Evolutionary conservation across 1,284 basidiomycete species (phyloP).

Genomic region (Pterulicium gracile): DNA sequence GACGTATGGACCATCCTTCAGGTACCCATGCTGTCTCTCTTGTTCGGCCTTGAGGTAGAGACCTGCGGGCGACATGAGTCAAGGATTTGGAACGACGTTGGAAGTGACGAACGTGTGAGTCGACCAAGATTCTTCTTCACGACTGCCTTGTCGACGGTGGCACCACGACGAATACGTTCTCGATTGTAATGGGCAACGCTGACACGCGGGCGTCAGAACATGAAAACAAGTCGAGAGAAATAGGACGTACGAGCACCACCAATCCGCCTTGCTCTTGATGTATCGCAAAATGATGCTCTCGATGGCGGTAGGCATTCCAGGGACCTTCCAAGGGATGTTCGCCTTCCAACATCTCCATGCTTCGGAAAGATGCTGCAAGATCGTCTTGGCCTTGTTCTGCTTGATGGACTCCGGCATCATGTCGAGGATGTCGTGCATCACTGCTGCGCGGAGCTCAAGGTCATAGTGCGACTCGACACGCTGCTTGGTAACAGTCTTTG

Average conservation of each 20-base stretch:
- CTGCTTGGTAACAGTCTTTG: conserved; percentile 98
- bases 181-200: conserved; percentile 90
- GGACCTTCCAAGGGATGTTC: conserved; percentile 97
- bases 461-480: conserved; percentile 98
- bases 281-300: conserved; percentile 99
- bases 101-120: conserved; percentile 54
- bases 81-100: not conserved
- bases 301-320: conserved; percentile 95
- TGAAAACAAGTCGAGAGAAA: not conserved
- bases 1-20: conserved; percentile 96
- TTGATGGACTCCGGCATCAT: conserved; percentile 99
- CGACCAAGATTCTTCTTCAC: conserved; percentile 93
- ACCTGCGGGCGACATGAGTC: conserved; percentile 26
- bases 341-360: conserved; percentile 99
- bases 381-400: conserved; percentile 98
- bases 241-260: conserved; percentile 86
- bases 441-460: conserved; percentile 92
- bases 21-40: conserved; percentile 92
- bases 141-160: conserved; percentile 99
- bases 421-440: conserved; percentile 99
- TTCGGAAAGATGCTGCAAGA: conserved; percentile 94
- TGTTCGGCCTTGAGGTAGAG: conserved; percentile 97
- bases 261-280: conserved; percentile 99
- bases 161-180: conserved; percentile 90
- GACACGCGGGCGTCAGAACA: not conserved